Evolutionary conservation across 2,329 filamentous ascomycete genomes (phyloP).

Genomic region (Capronia americana): DNA sequence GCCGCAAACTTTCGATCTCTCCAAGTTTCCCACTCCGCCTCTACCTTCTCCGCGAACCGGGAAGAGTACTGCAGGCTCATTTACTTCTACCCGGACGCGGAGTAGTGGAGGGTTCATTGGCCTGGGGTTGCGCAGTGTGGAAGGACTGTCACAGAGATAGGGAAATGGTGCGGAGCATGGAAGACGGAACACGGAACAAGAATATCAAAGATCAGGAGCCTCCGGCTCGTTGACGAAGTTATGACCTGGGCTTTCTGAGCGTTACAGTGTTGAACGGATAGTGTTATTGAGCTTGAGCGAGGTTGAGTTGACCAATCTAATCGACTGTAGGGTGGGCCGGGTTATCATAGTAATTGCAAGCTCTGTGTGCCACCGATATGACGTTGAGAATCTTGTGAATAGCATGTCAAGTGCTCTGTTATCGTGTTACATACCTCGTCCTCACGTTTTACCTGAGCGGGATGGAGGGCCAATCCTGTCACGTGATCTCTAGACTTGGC

Average conservation of each 20-base stretch:
- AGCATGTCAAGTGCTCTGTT: background rate
- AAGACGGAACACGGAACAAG: constrained; percentile 7
- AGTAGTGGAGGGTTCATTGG: constrained; percentile 28
- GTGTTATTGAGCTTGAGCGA: constrained; percentile 5
- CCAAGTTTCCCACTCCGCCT: constrained; percentile 31
- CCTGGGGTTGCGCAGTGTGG: constrained; percentile 31
- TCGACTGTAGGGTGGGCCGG: background rate
- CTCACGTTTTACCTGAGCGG: background rate
- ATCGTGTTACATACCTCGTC: too few species aligned
- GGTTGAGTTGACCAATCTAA: background rate
- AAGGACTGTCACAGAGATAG: constrained; percentile 22
- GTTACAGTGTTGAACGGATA: constrained; percentile 22
- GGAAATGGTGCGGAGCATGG: background rate
- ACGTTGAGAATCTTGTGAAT: background rate
- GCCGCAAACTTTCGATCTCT: constrained; percentile 12
- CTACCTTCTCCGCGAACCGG: constrained; percentile 24
- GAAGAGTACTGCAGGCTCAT: constrained; percentile 27
- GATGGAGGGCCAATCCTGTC: background rate
- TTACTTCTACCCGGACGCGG: constrained; percentile 20
- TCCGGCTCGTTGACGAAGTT: constrained; percentile 21
- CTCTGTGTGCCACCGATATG: background rate
- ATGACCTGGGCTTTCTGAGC: constrained; percentile 25
- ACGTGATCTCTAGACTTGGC: background rate
- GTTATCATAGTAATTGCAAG: background rate
- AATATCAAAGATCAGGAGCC: constrained; percentile 12